Percentiles rank a stretch among this genome's conserved stretches.
Conservation (phyloP, 2,329 filamentous ascomycete genomes). For the Colletotrichum sansevieriae region DNA sequence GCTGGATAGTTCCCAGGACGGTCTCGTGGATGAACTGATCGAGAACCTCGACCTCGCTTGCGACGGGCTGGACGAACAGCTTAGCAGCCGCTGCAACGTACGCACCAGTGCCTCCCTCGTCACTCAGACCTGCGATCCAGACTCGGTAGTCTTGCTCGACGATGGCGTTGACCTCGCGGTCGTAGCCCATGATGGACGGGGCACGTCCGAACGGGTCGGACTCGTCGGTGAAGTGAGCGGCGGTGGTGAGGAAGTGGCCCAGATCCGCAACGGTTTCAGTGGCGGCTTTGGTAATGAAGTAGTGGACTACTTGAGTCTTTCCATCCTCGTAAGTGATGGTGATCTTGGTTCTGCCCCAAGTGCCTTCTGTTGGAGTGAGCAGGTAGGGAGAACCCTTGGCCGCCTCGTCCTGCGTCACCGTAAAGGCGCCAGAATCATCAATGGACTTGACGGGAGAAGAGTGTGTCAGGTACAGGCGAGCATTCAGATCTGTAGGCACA, state of each 20-base stretch:
- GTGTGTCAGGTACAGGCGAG: conserved; percentile 60
- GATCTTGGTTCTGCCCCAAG: conserved; percentile 64
- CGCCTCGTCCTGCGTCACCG: conserved; percentile 25
- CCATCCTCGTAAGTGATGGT: conserved; percentile 62
- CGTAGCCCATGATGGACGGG: conserved; percentile 69
- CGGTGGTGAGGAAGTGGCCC: conserved; percentile 66
- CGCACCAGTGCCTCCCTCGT: conserved; percentile 69
- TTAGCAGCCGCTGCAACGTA: conserved; percentile 69
- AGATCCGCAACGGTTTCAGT: conserved; percentile 59
- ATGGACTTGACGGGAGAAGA: conserved; percentile 56
- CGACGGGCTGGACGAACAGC: conserved; percentile 63
- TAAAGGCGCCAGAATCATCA: conserved; percentile 52
- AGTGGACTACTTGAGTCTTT: conserved; percentile 66
- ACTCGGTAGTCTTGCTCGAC: conserved; percentile 63
- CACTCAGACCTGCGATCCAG: conserved; percentile 71
- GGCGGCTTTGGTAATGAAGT: conserved; percentile 64
- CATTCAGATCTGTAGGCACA: conserved; percentile 60
- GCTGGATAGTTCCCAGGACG: conserved; percentile 63
- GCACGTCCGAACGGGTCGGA: conserved; percentile 67
- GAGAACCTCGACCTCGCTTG: conserved; percentile 63
- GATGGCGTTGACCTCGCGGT: conserved; percentile 59
- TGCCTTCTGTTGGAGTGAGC: conserved; percentile 56
- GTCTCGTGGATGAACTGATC: conserved; percentile 67
- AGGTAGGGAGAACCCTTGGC: conserved; percentile 50
- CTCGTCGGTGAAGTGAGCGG: conserved; percentile 64